Evolutionary conservation across 176 grass and related monocot genomes (phyloP).

Genomic region (Musa troglodytarum): DNA sequence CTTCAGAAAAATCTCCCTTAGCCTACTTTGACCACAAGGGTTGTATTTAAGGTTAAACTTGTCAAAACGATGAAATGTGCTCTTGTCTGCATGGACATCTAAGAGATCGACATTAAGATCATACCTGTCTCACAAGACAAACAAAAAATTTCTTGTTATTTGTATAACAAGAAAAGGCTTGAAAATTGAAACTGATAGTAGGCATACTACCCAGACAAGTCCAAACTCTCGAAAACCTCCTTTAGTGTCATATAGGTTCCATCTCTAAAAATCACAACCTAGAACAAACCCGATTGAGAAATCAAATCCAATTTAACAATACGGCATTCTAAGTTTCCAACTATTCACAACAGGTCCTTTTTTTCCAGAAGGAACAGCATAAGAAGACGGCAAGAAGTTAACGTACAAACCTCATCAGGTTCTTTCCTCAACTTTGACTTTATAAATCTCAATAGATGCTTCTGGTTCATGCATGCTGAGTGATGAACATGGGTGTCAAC

Average conservation of each 20-base stretch:
- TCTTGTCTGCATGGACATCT: conserved; percentile 96
- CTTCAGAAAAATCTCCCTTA: conserved; percentile 93
- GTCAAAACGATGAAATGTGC: conserved; percentile 97
- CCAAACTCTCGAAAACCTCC: conserved; percentile 92
- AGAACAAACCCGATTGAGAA: background rate
- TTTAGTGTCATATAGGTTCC: conserved; percentile 90
- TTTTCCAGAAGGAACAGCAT: too few relatives aligned
- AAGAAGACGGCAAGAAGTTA: background rate
- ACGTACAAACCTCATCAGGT: conserved; percentile 59
- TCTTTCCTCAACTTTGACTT: conserved; percentile 95
- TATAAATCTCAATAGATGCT: conserved; percentile 86
- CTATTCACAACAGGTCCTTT: too few relatives aligned
- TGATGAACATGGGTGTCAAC: conserved; percentile 99
- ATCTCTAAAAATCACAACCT: conserved; percentile 98
- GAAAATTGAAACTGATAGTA: background rate
- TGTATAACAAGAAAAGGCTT: background rate
- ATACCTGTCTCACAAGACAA: conserved; percentile 48
- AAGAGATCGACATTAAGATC: conserved; percentile 96
- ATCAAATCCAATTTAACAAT: background rate
- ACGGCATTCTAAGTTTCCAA: background rate
- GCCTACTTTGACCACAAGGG: conserved; percentile 80
- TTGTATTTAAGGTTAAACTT: conserved; percentile 99
- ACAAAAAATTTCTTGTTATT: background rate
- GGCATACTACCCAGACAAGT: conserved; percentile 66
- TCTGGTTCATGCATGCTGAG: conserved; percentile 96